Conservation (phyloP, 768 basidiomycete species). For the Mrakia hoshinonis region DNA sequence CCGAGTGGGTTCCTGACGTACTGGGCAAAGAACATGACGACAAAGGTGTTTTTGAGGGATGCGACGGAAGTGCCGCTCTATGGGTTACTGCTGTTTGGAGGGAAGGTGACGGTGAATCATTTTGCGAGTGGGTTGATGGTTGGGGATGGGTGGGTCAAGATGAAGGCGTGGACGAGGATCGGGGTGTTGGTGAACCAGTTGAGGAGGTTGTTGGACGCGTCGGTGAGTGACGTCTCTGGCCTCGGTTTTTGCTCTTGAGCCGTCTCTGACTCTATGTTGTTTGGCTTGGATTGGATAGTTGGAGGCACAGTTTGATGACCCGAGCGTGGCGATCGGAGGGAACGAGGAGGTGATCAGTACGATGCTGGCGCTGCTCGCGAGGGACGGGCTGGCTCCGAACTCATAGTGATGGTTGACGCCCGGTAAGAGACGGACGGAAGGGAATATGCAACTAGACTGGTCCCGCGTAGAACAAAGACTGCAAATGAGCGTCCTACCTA, state of each 20-base stretch:
- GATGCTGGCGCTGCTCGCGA: constrained; percentile 43
- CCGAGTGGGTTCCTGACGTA: constrained; percentile 71
- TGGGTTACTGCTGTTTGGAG: constrained; percentile 67
- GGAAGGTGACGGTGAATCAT: constrained; percentile 66
- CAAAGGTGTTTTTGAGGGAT: constrained; percentile 75
- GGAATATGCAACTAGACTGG: too few relatives aligned
- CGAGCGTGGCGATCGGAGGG: constrained; percentile 47
- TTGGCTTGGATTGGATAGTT: constrained; percentile 44
- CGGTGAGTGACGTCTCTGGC: not conserved
- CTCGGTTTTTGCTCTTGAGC: not conserved
- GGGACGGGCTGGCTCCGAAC: constrained; percentile 14
- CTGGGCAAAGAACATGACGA: constrained; percentile 68
- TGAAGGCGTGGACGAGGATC: constrained; percentile 81
- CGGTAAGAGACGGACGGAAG: too few relatives aligned
- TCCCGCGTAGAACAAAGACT: too few relatives aligned
- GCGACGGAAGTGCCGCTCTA: constrained; percentile 60
- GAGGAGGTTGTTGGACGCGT: constrained; percentile 52
- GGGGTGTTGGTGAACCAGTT: constrained; percentile 75
- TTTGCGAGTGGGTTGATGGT: constrained; percentile 58
- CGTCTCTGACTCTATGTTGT: not conserved
- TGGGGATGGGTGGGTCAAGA: constrained; percentile 45
- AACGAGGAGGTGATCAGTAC: constrained; percentile 50
- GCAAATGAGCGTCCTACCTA: too few relatives aligned
- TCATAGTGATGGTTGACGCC: not conserved
- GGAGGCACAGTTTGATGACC: constrained; percentile 56